These are phyloP conservation scores for Clausena lansium DNA, from an alignment of 345 rosid species.

Conservation along the genomic window DNA sequence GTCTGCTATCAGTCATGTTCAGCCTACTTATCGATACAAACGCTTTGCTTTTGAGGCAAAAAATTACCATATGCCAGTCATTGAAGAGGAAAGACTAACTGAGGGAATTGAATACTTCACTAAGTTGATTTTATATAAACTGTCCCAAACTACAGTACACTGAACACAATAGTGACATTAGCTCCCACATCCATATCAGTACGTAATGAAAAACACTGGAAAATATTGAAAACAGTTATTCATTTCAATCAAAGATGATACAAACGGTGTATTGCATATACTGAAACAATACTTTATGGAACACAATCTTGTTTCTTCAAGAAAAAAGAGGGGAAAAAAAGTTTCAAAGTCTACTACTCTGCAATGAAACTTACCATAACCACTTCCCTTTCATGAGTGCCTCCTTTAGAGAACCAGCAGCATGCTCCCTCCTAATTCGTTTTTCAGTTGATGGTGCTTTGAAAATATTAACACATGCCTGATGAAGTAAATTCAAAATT, in stretches of 20 bases:
- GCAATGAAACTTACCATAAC: constrained; percentile 39
- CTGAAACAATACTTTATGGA: neutral
- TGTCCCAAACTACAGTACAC: neutral
- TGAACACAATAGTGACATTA: neutral
- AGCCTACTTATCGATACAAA: too few relatives aligned
- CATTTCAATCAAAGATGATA: neutral
- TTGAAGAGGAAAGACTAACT: too few relatives aligned
- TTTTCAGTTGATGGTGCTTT: constrained; percentile 54
- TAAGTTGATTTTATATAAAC: neutral
- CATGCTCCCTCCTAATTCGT: constrained; percentile 64
- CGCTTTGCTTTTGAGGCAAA: too few relatives aligned
- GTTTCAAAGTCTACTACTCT: too few relatives aligned
- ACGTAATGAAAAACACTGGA: neutral
- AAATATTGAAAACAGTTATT: neutral
- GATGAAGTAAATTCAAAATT: neutral
- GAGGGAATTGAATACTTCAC: too few relatives aligned
- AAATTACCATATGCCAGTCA: too few relatives aligned
- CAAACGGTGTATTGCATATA: neutral
- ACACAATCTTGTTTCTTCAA: neutral
- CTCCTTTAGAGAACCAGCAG: constrained; percentile 58
- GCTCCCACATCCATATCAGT: neutral
- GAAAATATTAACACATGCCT: constrained; percentile 57
- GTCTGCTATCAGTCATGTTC: too few relatives aligned
- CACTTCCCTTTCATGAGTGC: constrained; percentile 80
- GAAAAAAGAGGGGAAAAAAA: too few relatives aligned